phyloP scores from a whole-genome alignment of 352 stramenopile genomes.

The Globisporangium barbulae region DNA sequence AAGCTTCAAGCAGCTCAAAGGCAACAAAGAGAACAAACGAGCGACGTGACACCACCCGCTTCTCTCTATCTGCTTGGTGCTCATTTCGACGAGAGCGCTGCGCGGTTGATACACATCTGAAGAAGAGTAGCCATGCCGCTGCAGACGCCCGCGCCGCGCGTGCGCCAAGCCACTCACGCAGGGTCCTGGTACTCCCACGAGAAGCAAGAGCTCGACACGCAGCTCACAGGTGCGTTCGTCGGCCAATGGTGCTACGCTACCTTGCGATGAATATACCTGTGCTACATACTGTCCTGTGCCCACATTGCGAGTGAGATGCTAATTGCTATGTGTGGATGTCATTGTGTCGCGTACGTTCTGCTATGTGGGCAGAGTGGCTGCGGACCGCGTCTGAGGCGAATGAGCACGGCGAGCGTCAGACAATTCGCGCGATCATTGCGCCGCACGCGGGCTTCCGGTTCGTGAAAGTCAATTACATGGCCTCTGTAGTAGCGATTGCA shows the following conservation, averaged over 20 bases:
- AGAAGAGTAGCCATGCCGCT: background rate
- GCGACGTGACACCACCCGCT: background rate
- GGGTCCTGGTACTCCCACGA: constrained; percentile 84
- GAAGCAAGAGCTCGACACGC: constrained; percentile 45
- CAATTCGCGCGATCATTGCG: constrained; percentile 79
- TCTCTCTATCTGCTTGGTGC: background rate
- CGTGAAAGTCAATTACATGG: background rate
- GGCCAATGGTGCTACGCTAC: no score
- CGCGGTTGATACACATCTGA: background rate
- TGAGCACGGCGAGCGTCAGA: constrained; percentile 30
- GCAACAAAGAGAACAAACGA: no score
- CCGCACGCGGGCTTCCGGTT: constrained; percentile 86
- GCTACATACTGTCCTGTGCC: no score
- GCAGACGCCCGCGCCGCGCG: constrained; percentile 23
- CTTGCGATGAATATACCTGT: no score
- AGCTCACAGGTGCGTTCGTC: constrained; percentile 45
- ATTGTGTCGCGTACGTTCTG: background rate
- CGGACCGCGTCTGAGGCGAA: constrained; percentile 31
- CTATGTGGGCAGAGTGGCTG: constrained; percentile 50
- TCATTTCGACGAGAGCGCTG: background rate
- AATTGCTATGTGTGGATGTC: background rate
- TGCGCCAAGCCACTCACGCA: constrained; percentile 72
- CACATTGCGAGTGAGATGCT: background rate
- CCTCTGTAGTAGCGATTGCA: background rate
- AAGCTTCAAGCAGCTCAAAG: no score